Base-by-base conservation (phyloP, 768 basidiomycete genomes). In the Porpolomopsis calyptriformis region DNA sequence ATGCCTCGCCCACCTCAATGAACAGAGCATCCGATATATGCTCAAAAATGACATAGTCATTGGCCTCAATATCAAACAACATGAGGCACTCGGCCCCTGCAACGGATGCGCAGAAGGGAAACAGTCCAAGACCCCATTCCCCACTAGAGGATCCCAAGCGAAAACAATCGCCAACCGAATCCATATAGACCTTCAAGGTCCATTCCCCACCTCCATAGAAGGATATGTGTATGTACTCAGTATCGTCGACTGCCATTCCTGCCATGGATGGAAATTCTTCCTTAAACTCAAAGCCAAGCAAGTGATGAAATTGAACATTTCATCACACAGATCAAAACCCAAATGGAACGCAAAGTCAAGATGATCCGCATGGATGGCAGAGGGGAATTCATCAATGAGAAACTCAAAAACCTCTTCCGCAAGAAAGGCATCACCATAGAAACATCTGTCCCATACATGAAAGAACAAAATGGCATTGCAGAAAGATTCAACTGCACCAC, bases 391-490 rank as follows among this genome's bases (percentile, higher is more conserved):
- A 33, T 52, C 23, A 38, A 31, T 18, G 25, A 43, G 22, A 43
- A 55, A 26, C 38, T 52, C 23, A 37, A 43, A 22, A 12, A 51
- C 11, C 47, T 23, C 9, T 39, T 54, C 29, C 26, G 14, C 0
- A 2, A 19, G 4, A 24, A 48, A 14, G 60, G 62, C 0, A 61
- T 64, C 10, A 40, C 55, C 7, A 12, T 53, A 0, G 53, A 61
- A 8, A 47, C 40, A 0, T 60, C 58, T 0, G 51, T 48, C 1
- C 55, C 55, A 0, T 53, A 61, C 9, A 53, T 53, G 3, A 58
- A 59, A 0, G 22, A 49, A 4, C 60, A 64, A 23, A 64, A 64
- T 37, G 55, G 64, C 1, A 31, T 61, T 1, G 65, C 62, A 0
- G 63, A 69, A 26, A 31, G 55, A 1, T 50, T 52, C 7, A 66